Evolutionary conservation across 2,329 filamentous ascomycete species (phyloP), one percentile per base, ranked within the genome.

Genomic region (Fusarium armeniacum): DNA sequence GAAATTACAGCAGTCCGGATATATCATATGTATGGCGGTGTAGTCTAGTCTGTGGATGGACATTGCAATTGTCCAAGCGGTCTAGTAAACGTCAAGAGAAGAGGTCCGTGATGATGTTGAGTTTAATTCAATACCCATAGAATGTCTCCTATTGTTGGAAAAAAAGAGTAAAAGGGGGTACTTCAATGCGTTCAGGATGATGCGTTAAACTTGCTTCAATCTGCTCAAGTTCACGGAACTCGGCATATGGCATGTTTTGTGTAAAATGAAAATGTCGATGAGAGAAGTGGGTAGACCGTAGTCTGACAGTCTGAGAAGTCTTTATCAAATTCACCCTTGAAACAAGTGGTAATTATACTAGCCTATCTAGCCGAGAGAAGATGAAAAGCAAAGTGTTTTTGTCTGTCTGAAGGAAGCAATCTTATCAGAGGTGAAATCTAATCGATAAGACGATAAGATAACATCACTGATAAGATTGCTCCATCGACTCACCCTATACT

Each of bases 221-320:
- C 15, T 49, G 43, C 43, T 50, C 32, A 50, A 22, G n/a, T 16
- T 22, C 16, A 20, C 53, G 53, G 53, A 49, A 49, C 22, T 56
- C 53, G 53, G 53, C 53, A 49, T 47, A 49, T 30, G 43, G 32
- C 15, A 49, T 50, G 53, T 56, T 56, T 56, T 38, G 12, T 30
- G 10, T 56, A 30, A 11, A 41, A 52, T 10, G 13, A 30, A 11
- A 41, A 52, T 10, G 13, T 16, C 13, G 33, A 22, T 38, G 35
- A 2, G 13, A 15, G 26, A 52, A 15, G 24, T 52, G 49, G 35
- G 35, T 38, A 52, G 49, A 52, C 24, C 20, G 35, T 36, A 52
- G 35, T 36, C 13, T 52, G 49, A 52, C n/a, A 15, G 30, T 36
- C 35, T 51, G 49, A 41, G n/a, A n/a, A 40, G 38, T 52, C 13